Evolutionary conservation across 176 grass and related monocot genomes (phyloP), one percentile per base, ranked within the genome.

Genomic region (Avena insularis): DNA sequence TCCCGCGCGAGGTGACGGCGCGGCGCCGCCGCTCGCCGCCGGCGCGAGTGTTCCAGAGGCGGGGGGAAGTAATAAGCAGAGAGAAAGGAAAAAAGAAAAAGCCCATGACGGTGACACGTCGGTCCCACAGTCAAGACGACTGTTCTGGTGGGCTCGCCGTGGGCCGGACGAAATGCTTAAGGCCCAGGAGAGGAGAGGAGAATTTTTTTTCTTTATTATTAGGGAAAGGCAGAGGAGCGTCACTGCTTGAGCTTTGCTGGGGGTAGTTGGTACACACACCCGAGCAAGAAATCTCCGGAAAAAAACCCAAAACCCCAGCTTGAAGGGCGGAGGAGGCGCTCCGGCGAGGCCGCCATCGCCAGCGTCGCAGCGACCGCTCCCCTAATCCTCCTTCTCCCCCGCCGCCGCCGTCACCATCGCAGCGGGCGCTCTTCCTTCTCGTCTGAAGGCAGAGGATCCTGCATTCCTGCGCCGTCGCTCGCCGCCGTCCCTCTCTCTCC

Each of bases 11-110:
- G 65, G 3, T 29, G 29, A 11, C 79, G 43, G 14, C 60, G 64
- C 17, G 19, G 59, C 78, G 69, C 19, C 83, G 71, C 69, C 88
- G 61, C 20, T 82, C 71, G 70, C 61, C 76, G 82, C 49, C 78
- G 88, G 58, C 54, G 68, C 21, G 33, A 49, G 5, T 4, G 51
- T 10, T 6, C 8, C 61, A 49, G 62, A 29, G 50, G n/a, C n/a
- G 4, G 59, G 46, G 1, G n/a, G 45, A 0, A 1, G 8, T 40
- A 40, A 40, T 40, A 47, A 60, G 57, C 23, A 61, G 62, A 84
- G 53, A 19, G 71, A 25, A 50, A 3, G 61, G 25, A 23, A 10
- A 11, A 64, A 4, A 2, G 61, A 65, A 31, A 31, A 65, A 65
- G 25, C 62, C 23, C 23, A 65, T 25, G 5, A 65, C 61, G 4